Conservation (phyloP, 2,329 filamentous ascomycete species). For the Geoglossum cookeanum region DNA sequence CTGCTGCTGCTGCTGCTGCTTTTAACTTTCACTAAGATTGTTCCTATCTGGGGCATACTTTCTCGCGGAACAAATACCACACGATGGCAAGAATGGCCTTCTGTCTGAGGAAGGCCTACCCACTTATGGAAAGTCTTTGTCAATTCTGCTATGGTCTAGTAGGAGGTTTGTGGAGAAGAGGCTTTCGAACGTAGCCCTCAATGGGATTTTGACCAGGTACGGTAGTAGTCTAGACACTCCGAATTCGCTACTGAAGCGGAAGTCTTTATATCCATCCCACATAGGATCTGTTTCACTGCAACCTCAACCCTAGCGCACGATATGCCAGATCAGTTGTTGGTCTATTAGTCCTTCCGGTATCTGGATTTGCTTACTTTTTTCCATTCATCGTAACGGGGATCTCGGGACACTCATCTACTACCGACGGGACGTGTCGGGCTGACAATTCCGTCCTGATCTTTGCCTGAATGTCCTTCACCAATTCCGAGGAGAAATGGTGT, state of each 20-base stretch:
- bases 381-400: slow-evolving; percentile 88
- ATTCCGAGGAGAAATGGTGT: slow-evolving; percentile 34
- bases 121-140: no score
- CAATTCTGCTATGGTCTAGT: not conserved
- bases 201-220: slow-evolving; percentile 40
- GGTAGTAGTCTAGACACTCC: slow-evolving; percentile 76
- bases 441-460: slow-evolving; percentile 62
- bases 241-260: slow-evolving; percentile 88
- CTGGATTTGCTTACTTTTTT: slow-evolving; percentile 54
- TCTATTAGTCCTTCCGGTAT: not conserved
- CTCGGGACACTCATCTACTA: slow-evolving; percentile 66
- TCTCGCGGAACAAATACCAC: no score
- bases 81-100: no score
- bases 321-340: slow-evolving; percentile 6
- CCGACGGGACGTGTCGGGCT: slow-evolving; percentile 69
- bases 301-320: slow-evolving; percentile 55
- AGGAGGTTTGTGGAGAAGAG: not conserved
- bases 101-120: no score
- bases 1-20: no score
- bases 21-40: no score
- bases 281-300: slow-evolving; percentile 88
- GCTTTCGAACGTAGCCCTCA: not conserved
- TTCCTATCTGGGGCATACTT: no score
- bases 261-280: slow-evolving; percentile 68
- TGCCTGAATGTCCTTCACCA: slow-evolving; percentile 44